Conservation (phyloP, 176 grass and related monocot species). For the Juncus inflexus region DNA sequence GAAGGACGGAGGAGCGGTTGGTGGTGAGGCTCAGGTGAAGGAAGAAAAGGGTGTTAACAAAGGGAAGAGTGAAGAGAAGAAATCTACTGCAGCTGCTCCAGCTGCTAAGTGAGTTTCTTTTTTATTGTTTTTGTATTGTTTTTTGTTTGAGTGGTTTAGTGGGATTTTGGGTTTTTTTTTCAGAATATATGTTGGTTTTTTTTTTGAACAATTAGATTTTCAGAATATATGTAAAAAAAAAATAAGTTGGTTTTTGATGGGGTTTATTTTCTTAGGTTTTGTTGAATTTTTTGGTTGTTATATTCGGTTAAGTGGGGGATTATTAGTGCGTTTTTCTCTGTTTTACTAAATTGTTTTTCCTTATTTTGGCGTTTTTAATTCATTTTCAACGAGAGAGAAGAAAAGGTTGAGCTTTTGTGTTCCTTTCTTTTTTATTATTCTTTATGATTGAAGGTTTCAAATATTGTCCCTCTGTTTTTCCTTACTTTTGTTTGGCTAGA, state of each 20-base stretch:
- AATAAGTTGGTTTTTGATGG: not conserved
- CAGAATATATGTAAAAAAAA: too few relatives aligned
- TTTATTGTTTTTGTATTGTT: not conserved
- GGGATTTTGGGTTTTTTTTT: not conserved
- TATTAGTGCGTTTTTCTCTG: not conserved
- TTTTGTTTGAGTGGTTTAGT: not conserved
- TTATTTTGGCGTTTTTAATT: not conserved
- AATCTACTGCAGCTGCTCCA: slow-evolving; percentile 23
- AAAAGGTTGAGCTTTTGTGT: too few relatives aligned
- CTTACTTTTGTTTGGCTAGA: too few relatives aligned
- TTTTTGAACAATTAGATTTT: too few relatives aligned
- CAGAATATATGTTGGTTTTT: slow-evolving; percentile 12
- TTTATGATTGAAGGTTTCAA: too few relatives aligned
- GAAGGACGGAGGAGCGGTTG: slow-evolving; percentile 30
- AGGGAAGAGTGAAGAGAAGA: slow-evolving; percentile 33
- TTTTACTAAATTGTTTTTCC: not conserved
- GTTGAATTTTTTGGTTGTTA: not conserved
- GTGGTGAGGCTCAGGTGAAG: slow-evolving; percentile 28
- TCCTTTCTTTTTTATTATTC: too few relatives aligned
- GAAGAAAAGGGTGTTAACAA: slow-evolving; percentile 42
- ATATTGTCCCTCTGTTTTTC: too few relatives aligned
- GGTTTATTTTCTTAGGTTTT: not conserved
- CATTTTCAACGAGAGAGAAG: not conserved
- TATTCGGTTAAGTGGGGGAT: not conserved
- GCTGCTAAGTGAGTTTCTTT: slow-evolving; percentile 49